Evolutionary conservation across 169 alveolate genomes (phyloP), one percentile per base, ranked within the genome.

Genomic region (Eimeria nieschulzi): DNA sequence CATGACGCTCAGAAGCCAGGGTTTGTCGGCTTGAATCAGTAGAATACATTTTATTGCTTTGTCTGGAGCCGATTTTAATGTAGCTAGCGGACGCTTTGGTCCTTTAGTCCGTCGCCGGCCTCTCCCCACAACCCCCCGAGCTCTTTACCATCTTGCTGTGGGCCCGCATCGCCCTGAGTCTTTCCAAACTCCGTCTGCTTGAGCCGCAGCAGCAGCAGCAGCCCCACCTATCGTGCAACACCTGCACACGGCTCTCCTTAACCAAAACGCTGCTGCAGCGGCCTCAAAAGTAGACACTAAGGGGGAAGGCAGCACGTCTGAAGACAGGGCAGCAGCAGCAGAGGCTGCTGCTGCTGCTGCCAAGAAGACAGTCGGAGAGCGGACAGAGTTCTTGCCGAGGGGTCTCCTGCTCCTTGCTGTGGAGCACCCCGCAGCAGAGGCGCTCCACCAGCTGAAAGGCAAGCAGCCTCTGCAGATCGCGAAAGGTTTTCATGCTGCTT

Each of bases 391-490:
- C 70, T 68, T 76, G 19, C 85, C 85, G 17, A 12, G 70, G 70
- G 85, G 70, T 15, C 53, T 76, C 70, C 66, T 76, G 84, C 84
- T 76, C 70, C 85, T 76, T 13, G 85, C 85, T 0, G 85, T 76
- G 70, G 85, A 76, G 70, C 85, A 76, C 9, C 85, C 85, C 7
- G 85, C 85, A 51, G 66, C 85, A 53, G 63, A 51, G 8, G 6
- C 17, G 25, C 54, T 76, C 9, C 17, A 51, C 51, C 71, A 9
- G 26, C 68, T 76, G 66, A 53, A 7, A 46, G 46, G 46, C 46
- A 19, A n/a, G 85, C 59, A 76, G 85, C 85, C 51, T 64, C 85
- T 51, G 70, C 83, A 0, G 13, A 5, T 25, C 19, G 23, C 13
- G 64, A 17, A 13, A 19, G 9, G 63, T 13, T 33, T 15, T 7